These are phyloP conservation scores for Clarkia xantiana DNA, from an alignment of 345 rosid species.

Conservation along the genomic window DNA sequence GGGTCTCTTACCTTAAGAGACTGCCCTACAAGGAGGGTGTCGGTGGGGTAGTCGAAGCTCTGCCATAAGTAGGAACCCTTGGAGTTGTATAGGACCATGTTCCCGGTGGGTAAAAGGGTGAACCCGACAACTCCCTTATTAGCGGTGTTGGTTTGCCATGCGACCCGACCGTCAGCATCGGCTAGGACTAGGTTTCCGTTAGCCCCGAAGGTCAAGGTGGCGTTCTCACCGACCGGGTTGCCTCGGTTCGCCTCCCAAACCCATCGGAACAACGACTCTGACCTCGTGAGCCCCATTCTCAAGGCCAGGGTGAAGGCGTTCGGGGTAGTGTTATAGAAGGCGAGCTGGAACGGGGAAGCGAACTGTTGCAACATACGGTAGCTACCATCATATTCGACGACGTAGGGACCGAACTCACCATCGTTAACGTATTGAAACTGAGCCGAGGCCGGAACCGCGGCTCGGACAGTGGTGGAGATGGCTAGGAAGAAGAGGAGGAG, in stretches of 20 bases:
- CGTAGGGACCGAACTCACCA: constrained; percentile 20
- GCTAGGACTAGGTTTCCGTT: constrained; percentile 48
- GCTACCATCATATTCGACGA: constrained; percentile 23
- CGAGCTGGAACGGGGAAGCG: constrained; percentile 32
- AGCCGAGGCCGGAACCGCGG: constrained; percentile 23
- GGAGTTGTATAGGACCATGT: constrained; percentile 40
- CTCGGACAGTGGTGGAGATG: constrained; percentile 10
- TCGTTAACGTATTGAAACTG: constrained; percentile 24
- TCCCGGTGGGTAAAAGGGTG: constrained; percentile 36
- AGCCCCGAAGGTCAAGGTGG: constrained; percentile 27
- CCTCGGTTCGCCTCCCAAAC: constrained; percentile 69
- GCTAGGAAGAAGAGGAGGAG: constrained; percentile 6
- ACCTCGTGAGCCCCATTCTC: constrained; percentile 24
- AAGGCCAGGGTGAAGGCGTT: constrained; percentile 43
- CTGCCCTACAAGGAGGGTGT: constrained; percentile 48
- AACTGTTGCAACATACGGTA: constrained; percentile 14
- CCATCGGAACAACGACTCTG: constrained; percentile 28
- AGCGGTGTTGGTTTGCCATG: constrained; percentile 53
- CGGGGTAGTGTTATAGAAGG: constrained; percentile 51
- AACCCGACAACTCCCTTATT: constrained; percentile 46
- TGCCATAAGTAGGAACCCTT: constrained; percentile 38
- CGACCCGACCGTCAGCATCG: constrained; percentile 38
- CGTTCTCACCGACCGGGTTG: constrained; percentile 47
- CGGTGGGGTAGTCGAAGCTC: constrained; percentile 49
- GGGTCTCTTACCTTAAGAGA: too few species aligned